Conservation (phyloP, 805 yeast species). For the Ogataea nitratoaversa region DNA sequence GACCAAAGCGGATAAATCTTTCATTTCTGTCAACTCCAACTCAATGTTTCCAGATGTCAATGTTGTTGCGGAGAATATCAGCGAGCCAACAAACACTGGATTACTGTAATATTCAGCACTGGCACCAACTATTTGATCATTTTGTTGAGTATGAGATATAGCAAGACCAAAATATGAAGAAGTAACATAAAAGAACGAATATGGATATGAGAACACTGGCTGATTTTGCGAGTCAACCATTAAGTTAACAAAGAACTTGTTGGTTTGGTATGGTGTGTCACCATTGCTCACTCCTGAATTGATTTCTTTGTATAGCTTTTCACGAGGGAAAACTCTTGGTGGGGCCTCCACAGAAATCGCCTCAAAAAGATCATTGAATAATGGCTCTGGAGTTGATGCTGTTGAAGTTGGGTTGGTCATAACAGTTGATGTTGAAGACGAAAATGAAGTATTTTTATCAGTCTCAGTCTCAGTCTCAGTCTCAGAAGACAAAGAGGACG, state of each 20-base stretch:
- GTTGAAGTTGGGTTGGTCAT: background rate
- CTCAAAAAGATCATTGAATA: slow-evolving; percentile 41
- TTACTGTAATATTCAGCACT: slow-evolving; percentile 49
- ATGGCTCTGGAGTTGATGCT: slow-evolving; percentile 21
- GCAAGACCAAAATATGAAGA: slow-evolving; percentile 52
- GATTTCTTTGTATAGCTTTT: slow-evolving; percentile 38
- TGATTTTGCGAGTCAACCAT: slow-evolving; percentile 50
- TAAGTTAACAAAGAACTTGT: slow-evolving; percentile 71
- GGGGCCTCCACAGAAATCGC: slow-evolving; percentile 40
- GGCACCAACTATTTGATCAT: slow-evolving; percentile 35
- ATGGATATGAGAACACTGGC: slow-evolving; percentile 64
- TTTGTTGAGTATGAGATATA: slow-evolving; percentile 47
- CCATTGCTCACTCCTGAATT: slow-evolving; percentile 43
- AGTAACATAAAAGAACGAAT: slow-evolving; percentile 47
- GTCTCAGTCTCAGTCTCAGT: background rate
- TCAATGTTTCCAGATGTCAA: slow-evolving; percentile 37
- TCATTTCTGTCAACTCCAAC: slow-evolving; percentile 43
- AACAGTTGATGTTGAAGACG: background rate
- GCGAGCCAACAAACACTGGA: slow-evolving; percentile 52
- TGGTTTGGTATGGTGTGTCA: slow-evolving; percentile 56
- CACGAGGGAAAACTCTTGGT: slow-evolving; percentile 41
- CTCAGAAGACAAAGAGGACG: slow-evolving; percentile 3
- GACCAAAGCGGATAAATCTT: slow-evolving; percentile 47
- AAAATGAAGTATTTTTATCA: slow-evolving; percentile 1
- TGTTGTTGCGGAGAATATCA: slow-evolving; percentile 51